Conservation (phyloP, 371 early-diverging fungal genomes). For the Mortierella sp. region DNA sequence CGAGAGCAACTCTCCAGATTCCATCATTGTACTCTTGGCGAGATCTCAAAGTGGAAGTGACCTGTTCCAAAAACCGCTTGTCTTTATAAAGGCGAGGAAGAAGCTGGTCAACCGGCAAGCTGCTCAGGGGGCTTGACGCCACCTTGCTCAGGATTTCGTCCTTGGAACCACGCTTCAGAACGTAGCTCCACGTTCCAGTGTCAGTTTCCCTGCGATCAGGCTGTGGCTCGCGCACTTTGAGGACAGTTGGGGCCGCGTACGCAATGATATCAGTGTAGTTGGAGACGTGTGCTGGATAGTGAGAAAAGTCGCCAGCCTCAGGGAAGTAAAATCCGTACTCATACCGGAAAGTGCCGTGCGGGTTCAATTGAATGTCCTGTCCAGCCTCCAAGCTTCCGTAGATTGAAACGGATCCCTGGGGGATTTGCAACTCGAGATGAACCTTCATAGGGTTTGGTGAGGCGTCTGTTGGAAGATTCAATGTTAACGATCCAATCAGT, state of each 20-base stretch:
- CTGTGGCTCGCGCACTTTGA: slow-evolving; percentile 25
- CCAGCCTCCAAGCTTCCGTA: slow-evolving; percentile 27
- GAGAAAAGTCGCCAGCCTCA: slow-evolving; percentile 55
- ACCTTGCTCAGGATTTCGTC: slow-evolving; percentile 42
- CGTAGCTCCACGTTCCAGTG: slow-evolving; percentile 18
- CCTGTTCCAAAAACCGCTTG: slow-evolving; percentile 21
- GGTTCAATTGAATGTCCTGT: slow-evolving; percentile 30
- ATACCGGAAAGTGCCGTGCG: slow-evolving; percentile 40
- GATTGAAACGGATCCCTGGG: slow-evolving; percentile 42
- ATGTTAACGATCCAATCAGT: not conserved
- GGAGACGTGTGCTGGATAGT: slow-evolving; percentile 58
- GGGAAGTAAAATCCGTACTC: slow-evolving; percentile 67
- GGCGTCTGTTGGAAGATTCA: slow-evolving; percentile 17
- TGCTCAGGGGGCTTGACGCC: slow-evolving; percentile 31
- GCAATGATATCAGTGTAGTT: slow-evolving; percentile 49
- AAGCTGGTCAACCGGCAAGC: slow-evolving; percentile 21
- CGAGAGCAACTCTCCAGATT: slow-evolving; percentile 30
- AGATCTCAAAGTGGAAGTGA: slow-evolving; percentile 25
- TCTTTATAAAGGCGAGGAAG: slow-evolving; percentile 31
- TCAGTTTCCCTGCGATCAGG: slow-evolving; percentile 25
- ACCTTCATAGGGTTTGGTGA: slow-evolving; percentile 33
- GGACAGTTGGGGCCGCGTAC: slow-evolving; percentile 16
- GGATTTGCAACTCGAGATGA: slow-evolving; percentile 45
- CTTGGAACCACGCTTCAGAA: slow-evolving; percentile 32
- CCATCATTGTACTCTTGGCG: slow-evolving; percentile 31